phyloP scores from a whole-genome alignment of 2,329 filamentous ascomycete genomes.

The Cladophialophora yegresii region DNA sequence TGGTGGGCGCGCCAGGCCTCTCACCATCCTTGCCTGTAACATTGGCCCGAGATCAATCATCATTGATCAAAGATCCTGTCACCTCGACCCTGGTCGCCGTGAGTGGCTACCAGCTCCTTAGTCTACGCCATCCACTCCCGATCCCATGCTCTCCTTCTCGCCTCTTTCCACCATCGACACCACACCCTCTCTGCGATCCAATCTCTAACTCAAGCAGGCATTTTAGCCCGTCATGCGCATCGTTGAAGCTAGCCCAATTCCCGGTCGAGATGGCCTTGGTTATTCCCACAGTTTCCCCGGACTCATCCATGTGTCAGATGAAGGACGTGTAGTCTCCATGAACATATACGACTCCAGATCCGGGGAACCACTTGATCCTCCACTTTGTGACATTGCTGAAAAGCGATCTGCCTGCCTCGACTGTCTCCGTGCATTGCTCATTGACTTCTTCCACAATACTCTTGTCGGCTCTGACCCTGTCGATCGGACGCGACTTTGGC shows the following conservation, averaged over 20 bases:
- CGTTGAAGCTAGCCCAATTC: constrained; percentile 12
- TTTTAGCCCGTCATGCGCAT: constrained; percentile 14
- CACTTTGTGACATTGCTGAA: background rate
- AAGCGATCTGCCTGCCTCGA: background rate
- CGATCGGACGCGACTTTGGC: constrained; percentile 4
- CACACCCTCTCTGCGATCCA: constrained; percentile 3
- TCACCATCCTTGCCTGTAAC: background rate
- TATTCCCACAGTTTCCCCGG: constrained; percentile 23
- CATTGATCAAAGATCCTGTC: background rate
- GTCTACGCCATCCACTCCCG: background rate
- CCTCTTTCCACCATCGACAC: background rate
- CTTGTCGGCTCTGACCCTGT: background rate
- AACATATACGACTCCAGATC: constrained; percentile 9
- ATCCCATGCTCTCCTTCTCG: background rate
- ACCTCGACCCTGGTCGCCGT: constrained; percentile 1
- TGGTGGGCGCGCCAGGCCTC: background rate
- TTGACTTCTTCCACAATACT: background rate
- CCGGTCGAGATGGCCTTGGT: constrained; percentile 6
- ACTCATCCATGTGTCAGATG: constrained; percentile 15
- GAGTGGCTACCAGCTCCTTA: background rate
- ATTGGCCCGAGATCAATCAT: background rate
- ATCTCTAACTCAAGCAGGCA: constrained; percentile 9
- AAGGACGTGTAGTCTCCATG: background rate
- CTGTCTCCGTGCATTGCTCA: background rate
- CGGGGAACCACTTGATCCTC: background rate